These are phyloP conservation scores for Cyclotella cryptica DNA, from an alignment of 108 stramenopile species.

Conservation along the genomic window DNA sequence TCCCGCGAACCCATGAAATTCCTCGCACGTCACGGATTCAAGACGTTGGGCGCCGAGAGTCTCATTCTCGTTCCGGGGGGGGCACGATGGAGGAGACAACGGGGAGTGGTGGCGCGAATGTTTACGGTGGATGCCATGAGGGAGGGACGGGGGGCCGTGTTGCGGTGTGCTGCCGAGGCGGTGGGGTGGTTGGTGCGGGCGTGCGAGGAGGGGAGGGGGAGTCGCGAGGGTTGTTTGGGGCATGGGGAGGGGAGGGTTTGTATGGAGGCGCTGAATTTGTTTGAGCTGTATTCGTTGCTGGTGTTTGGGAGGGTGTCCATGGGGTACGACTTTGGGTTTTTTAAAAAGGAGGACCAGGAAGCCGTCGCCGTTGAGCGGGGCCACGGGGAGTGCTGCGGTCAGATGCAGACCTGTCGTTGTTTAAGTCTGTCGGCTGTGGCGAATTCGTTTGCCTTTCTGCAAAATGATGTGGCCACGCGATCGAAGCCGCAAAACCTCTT, in stretches of 20 bases:
- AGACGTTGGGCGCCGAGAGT: conserved; percentile 37
- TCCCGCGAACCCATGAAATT: conserved; percentile 20
- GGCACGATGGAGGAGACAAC: conserved; percentile 10
- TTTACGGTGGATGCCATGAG: conserved; percentile 23
- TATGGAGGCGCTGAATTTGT: conserved; percentile 30
- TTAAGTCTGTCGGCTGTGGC: conserved; percentile 16
- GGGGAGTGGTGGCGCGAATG: conserved; percentile 16
- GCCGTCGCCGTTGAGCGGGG: not conserved
- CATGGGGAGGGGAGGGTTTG: not conserved
- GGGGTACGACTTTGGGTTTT: conserved; percentile 39
- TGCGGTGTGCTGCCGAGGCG: conserved; percentile 5
- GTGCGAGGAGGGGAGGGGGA: not conserved
- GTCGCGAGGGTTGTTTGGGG: conserved; percentile 1
- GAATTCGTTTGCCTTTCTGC: conserved; percentile 35
- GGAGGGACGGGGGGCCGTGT: conserved; percentile 9
- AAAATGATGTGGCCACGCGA: conserved; percentile 18
- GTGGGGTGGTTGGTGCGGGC: conserved; percentile 27
- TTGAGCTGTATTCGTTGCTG: conserved; percentile 35
- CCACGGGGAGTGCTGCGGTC: not conserved
- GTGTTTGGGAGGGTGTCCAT: conserved; percentile 39
- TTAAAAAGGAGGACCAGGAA: not conserved
- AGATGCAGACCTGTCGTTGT: conserved; percentile 1
- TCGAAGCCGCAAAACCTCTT: conserved; percentile 7
- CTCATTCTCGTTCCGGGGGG: conserved; percentile 33
- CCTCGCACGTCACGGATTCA: conserved; percentile 26